Base-by-base conservation (phyloP, 2,329 filamentous ascomycete genomes). In the Davidsoniella virescens region DNA sequence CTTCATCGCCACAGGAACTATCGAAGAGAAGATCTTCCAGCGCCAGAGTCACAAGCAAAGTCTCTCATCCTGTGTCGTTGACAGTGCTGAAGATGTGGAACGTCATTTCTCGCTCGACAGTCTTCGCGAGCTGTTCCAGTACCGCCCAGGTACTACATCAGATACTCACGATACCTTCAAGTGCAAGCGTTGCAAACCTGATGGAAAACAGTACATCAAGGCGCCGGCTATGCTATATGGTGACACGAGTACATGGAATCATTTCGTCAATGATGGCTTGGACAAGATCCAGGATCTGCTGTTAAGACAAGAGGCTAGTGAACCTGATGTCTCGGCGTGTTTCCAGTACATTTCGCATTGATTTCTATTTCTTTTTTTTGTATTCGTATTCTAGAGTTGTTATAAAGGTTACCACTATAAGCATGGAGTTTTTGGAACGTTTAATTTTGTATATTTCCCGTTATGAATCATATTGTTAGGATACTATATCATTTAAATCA, bases 111-210 rank as follows among this genome's bases (percentile, higher is more conserved):
- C 84, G 12, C 71, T 94, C 1, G 92, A 96, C 61, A 87, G 83
- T 49, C 70, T 98, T 44, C 76, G 90, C 33, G 92, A 98, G 64
- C 70, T 98, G 25, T 98, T 98, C 70, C 86, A 94, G 65, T 96
- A 94, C 65, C 80, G 86, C 48, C 74, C 80, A 0, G 77, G 81
- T 44, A 98, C 92, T 0, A 81, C 71, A 14, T 94, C 87, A 58
- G 93, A 98, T 60, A 98, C 92, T 0, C 92, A 98, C 63, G 92
- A 96, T 61, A 96, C 90, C 0, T 96, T 98, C 73, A 96, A 94
- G 68, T 98, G 92, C 65, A 95, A 94, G 69, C 73, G 92, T 39
- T 98, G 92, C 64, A 84, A 83, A 59, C 81, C 85, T 1, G 86
- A 94, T 59, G 90, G 90, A 0, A 82, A 75, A 54, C 92, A 98